phyloP scores from a whole-genome alignment of 179 eudicot species.

The Camellia oleifera region DNA sequence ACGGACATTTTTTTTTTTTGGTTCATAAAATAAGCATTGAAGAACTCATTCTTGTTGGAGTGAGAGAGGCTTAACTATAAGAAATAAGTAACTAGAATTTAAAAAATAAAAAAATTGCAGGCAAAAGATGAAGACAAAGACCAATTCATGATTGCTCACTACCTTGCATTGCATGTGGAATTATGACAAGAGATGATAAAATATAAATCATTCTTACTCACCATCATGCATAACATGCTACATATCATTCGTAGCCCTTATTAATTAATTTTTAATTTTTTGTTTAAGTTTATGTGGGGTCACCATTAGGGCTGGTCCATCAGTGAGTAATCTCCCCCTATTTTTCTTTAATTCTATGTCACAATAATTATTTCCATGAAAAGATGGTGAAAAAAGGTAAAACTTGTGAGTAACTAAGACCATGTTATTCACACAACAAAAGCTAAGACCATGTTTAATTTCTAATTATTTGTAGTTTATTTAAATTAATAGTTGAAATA shows the following conservation, averaged over 20 bases:
- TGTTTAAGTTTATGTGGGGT: not conserved
- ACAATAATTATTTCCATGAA: not conserved
- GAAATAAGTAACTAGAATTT: not conserved
- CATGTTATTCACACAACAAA: too few species aligned
- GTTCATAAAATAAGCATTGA: not conserved
- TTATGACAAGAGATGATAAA: not conserved
- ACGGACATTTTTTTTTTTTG: too few species aligned
- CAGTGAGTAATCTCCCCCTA: not conserved
- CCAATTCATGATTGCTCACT: slow-evolving; percentile 11
- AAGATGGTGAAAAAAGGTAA: not conserved
- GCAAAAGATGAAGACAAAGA: slow-evolving; percentile 4
- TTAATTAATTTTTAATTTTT: too few species aligned
- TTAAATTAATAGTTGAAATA: too few species aligned
- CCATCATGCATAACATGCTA: not conserved
- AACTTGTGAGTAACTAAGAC: too few species aligned
- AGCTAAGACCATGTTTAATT: too few species aligned
- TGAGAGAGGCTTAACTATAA: not conserved
- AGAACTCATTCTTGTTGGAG: slow-evolving; percentile 5
- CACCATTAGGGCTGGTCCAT: not conserved
- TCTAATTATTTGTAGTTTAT: too few species aligned
- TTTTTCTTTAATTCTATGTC: not conserved
- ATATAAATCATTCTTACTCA: not conserved
- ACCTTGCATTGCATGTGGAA: slow-evolving; percentile 18
- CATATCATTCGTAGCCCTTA: not conserved
- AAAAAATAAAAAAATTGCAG: not conserved